Base-by-base conservation (phyloP, 1,284 basidiomycete species). In the Leccinum griseonigrum region DNA sequence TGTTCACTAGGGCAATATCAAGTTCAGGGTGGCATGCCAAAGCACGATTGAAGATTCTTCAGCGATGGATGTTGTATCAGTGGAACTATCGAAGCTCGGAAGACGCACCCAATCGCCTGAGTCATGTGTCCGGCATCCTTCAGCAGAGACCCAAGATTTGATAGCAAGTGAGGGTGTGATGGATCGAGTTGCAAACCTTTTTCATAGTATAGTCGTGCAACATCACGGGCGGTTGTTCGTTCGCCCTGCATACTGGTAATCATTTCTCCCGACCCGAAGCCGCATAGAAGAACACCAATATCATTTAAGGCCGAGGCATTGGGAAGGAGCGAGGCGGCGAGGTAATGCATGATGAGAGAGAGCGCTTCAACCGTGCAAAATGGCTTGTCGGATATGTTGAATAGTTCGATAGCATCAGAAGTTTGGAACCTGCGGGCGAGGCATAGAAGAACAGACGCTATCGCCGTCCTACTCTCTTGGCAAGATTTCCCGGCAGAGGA, bases 271-370 rank as follows among this genome's bases (percentile, higher is more conserved):
- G 76, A 69, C 18, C 77, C 76, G 46, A 85, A 73, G 2, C 78
- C 77, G 2, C 85, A 83, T 4, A 87, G 71, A 29, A 87, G 71
- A 61, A 87, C 85, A 26, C 86, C 85, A 22, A 86, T 76, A 62
- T 87, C 86, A 68, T 88, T 87, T 74, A 80, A 82, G 4, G 81
- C 83, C 54, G 83, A 83, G 3, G 86, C 80, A 3, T 81, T 80
- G 2, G 84, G 82, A 64, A 77, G 76, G 54, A 86, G 73, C 3
- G 83, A 78, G 4, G 85, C 74, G 0, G 86, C 82, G 53, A 86
- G 72, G 66, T 87, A 87, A 67, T 86, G 85, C 50, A 86, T 74
- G 43, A 85, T 69, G 22, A 87, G 75, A 40, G 81, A 71, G 22
- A 86, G 67, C 7, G 82, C 81, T 28, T 78, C 76, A 18, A 78